Conservation (phyloP, 257 asterid species). For the Paraleonurus japonicus region DNA sequence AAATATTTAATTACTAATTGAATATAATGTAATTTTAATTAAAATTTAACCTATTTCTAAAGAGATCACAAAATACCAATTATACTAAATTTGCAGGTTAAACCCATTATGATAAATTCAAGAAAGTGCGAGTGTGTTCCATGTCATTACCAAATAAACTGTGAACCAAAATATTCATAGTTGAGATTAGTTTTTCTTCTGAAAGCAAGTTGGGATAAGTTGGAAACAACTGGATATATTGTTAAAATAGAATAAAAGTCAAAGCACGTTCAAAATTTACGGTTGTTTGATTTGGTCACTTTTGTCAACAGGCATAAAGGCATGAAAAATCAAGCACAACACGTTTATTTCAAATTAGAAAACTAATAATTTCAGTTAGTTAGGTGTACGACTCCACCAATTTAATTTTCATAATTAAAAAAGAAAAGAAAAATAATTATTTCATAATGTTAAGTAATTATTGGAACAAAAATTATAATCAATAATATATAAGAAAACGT, state of each 20-base stretch:
- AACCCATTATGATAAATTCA: not conserved
- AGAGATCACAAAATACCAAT: too few species aligned
- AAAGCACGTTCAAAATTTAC: not conserved
- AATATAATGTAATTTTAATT: too few species aligned
- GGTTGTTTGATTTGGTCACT: not conserved
- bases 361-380: not conserved
- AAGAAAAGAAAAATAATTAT: not conserved
- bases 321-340: not conserved
- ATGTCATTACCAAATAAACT: not conserved
- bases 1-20: not conserved
- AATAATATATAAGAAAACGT: too few species aligned
- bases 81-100: too few species aligned
- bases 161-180: not conserved
- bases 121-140: not conserved
- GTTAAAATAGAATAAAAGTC: constrained; percentile 14
- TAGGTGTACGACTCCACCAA: not conserved
- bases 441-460: too few species aligned
- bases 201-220: not conserved
- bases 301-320: not conserved
- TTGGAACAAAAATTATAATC: too few species aligned
- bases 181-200: not conserved
- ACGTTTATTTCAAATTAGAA: not conserved
- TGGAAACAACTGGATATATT: not conserved
- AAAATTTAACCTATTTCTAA: too few species aligned
- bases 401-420: not conserved